Conservation (phyloP, 106 monocot species). For the Iris macrosiphon region DNA sequence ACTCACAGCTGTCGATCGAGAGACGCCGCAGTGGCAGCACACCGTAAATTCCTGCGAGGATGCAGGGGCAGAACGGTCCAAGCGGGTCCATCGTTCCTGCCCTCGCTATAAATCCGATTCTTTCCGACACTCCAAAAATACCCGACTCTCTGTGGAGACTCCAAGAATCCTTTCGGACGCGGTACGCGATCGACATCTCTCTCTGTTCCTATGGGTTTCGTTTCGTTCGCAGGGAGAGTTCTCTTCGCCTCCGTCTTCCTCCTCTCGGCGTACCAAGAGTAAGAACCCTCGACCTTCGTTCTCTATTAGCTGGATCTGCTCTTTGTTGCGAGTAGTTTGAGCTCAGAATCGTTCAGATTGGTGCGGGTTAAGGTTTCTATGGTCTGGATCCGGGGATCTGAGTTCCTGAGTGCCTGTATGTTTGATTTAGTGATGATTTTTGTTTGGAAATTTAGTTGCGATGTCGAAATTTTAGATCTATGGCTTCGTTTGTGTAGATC, state of each 20-base stretch:
- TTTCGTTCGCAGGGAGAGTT: slow-evolving; percentile 23
- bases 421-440: no score
- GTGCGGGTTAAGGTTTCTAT: no score
- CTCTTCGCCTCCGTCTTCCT: slow-evolving; percentile 25
- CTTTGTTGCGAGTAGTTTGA: no score
- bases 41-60: slow-evolving; percentile 1
- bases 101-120: background rate
- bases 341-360: no score
- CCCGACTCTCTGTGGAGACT: background rate
- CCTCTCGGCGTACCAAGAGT: slow-evolving; percentile 29
- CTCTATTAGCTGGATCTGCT: slow-evolving; percentile 3
- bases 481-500: no score
- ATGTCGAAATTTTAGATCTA: no score
- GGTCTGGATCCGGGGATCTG: no score
- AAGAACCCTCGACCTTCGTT: background rate
- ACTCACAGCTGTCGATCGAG: no score
- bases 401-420: no score
- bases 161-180: background rate
- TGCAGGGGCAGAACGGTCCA: background rate
- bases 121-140: background rate
- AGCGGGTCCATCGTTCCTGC: background rate
- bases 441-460: no score
- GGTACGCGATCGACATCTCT: slow-evolving; percentile 3
- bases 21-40: no score
- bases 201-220: slow-evolving; percentile 12